Conservation (phyloP, 345 rosid species). For the Aethionema arabicum region DNA sequence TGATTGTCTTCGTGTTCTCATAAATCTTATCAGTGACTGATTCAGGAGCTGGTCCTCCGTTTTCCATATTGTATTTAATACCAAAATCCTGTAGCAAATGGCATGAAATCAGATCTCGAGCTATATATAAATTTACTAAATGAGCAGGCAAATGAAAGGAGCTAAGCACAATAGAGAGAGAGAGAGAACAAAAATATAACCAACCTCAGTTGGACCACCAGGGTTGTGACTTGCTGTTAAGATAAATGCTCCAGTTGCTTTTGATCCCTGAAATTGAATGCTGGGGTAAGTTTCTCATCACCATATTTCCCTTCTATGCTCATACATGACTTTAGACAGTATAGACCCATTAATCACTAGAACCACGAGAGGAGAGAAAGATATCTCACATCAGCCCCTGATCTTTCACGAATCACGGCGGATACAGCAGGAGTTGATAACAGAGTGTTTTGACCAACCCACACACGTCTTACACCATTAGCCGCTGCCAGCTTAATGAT, state of each 20-base stretch:
- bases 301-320: slow-evolving; percentile 11
- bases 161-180: slow-evolving; percentile 9
- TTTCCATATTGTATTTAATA: slow-evolving; percentile 99
- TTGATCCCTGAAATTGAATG: slow-evolving; percentile 71
- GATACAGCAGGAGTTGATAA: slow-evolving; percentile 99
- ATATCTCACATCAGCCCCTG: slow-evolving; percentile 81
- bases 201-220: slow-evolving; percentile 97
- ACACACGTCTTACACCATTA: slow-evolving; percentile 88
- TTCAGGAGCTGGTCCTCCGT: slow-evolving; percentile 99
- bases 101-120: slow-evolving; percentile 3
- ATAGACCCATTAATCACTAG: slow-evolving; percentile 5
- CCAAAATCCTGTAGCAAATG: slow-evolving; percentile 77
- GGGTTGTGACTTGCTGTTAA: slow-evolving; percentile 99
- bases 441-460: slow-evolving; percentile 95
- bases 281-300: slow-evolving; percentile 25
- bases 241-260: slow-evolving; percentile 90
- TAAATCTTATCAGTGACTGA: slow-evolving; percentile 89
- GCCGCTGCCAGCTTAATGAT: slow-evolving; percentile 94
- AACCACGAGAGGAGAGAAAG: slow-evolving; percentile 4
- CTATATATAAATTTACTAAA: slow-evolving; percentile 5
- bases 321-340: slow-evolving; percentile 3
- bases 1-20: slow-evolving; percentile 90
- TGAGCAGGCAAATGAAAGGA: neutral
- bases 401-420: slow-evolving; percentile 91
- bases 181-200: slow-evolving; percentile 3